Percentiles rank a stretch among this genome's conserved stretches.
phyloP scores from a whole-genome alignment of 345 rosid genomes.

The Gynandropsis gynandra region DNA sequence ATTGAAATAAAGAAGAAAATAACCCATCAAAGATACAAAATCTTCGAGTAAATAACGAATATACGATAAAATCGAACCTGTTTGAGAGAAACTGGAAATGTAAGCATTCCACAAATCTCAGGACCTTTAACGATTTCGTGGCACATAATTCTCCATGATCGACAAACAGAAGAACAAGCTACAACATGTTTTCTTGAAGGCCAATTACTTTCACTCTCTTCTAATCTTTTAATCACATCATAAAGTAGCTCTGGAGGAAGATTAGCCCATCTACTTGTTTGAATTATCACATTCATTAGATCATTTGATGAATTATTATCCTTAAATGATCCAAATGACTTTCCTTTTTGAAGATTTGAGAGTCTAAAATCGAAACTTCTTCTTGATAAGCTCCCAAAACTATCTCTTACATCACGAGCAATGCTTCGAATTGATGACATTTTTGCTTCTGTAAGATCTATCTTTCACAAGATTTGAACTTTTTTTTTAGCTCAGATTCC shows the following conservation, averaged over 20 bases:
- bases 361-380: conserved; percentile 53
- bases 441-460: not conserved
- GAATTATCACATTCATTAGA: conserved; percentile 36
- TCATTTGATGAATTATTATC: conserved; percentile 34
- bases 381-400: conserved; percentile 64
- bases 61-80: conserved; percentile 34
- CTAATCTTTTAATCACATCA: conserved; percentile 57
- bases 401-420: conserved; percentile 61
- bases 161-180: conserved; percentile 63
- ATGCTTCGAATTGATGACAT: conserved; percentile 68
- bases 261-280: conserved; percentile 59
- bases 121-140: conserved; percentile 56
- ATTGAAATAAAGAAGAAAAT: not conserved
- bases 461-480: not conserved
- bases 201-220: conserved; percentile 61
- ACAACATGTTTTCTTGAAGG: conserved; percentile 54
- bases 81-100: conserved; percentile 58
- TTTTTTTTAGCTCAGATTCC: too few species aligned
- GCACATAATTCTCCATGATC: conserved; percentile 61
- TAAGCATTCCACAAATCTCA: conserved; percentile 59
- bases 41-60: too few species aligned
- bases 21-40: not conserved
- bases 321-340: conserved; percentile 38
- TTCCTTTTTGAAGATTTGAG: conserved; percentile 48
- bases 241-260: conserved; percentile 56